Base-by-base conservation (phyloP, 2,329 filamentous ascomycete species). In the Stemphylium lycopersici region DNA sequence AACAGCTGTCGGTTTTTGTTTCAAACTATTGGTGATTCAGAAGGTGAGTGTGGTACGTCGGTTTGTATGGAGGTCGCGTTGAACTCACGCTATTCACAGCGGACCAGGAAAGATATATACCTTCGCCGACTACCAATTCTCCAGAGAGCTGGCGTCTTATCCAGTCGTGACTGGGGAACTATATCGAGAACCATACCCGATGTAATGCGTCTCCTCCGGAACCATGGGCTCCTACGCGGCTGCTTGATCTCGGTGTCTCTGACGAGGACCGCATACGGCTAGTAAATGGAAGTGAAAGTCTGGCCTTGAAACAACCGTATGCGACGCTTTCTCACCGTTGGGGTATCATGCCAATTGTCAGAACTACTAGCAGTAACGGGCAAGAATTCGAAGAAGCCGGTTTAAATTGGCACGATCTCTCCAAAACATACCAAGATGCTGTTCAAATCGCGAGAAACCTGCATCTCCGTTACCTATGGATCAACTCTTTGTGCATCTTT, bases 401-500 rank as follows among this genome's bases (percentile, higher is more conserved):
- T n/a, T n/a, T n/a, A n/a, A n/a, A n/a, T n/a, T n/a, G n/a, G n/a
- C n/a, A n/a, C n/a, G n/a, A 31, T 2, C 12, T 50, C 7, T 20
- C 47, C 6, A 15, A 11, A 6, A 46, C 42, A 13, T 40, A 34
- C 36, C 15, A 7, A 29, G 49, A 52, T 16, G 41, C 49, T 3
- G n/a, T 52, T 7, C 12, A 34, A 3, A 13, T 47, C 8, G n/a
- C 41, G 1, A 16, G 49, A 31, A 39, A n/a, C 2, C 32, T 53
- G 4, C 12, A 4, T 13, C 15, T 48, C 16, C 22, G 37, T 10
- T 54, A 49, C 26, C 18, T 54, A 1, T 54, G 51, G 45, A 48
- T 49, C 8, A 45, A 54, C 15, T 22, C 51, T 4, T 15, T 49
- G 3, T 53, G 51, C 5, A 49, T 54, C 10, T 0, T 54, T 18